A percentile compares a stretch with the other conserved stretches of the same genome.
phyloP scores from a whole-genome alignment of 371 early-diverging fungal species.

The Lichtheimia hyalospora region DNA sequence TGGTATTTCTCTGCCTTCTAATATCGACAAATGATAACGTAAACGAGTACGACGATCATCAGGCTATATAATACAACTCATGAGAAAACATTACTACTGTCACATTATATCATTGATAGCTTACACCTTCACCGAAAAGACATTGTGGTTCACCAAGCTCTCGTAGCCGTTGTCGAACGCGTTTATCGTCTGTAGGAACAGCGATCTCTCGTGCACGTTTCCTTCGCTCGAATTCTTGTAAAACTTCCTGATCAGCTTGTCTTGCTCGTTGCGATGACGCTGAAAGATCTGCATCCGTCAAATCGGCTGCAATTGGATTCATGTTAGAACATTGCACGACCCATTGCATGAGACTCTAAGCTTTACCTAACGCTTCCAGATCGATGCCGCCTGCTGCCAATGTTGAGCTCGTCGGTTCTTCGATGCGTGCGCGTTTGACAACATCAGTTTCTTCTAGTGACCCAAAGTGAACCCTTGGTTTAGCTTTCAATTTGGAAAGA shows the following conservation, averaged over 20 bases:
- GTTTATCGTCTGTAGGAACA: constrained; percentile 90
- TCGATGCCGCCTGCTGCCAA: constrained; percentile 31
- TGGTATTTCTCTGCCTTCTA: constrained; percentile 46
- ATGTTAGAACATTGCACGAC: no score
- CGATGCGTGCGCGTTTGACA: constrained; percentile 27
- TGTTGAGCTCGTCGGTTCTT: constrained; percentile 10
- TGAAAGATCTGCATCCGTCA: constrained; percentile 35
- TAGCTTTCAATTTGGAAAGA: constrained; percentile 28
- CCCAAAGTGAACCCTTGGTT: constrained; percentile 49
- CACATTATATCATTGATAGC: constrained; percentile 10
- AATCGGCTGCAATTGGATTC: constrained; percentile 23
- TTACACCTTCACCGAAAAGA: constrained; percentile 93
- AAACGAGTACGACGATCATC: constrained; percentile 89
- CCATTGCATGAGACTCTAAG: background rate
- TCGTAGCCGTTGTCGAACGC: constrained; percentile 76
- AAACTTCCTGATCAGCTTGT: constrained; percentile 69
- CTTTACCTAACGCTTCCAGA: constrained; percentile 44
- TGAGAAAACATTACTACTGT: background rate
- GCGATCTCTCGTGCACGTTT: constrained; percentile 78
- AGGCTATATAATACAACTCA: constrained; percentile 52
- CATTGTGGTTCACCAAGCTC: constrained; percentile 86
- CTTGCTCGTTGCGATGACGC: constrained; percentile 53
- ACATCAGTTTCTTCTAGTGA: constrained; percentile 43
- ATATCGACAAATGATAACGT: constrained; percentile 67
- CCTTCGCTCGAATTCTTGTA: constrained; percentile 87